Conservation (phyloP, 164 flowering plant genomes). For the Warburgia ugandensis region DNA sequence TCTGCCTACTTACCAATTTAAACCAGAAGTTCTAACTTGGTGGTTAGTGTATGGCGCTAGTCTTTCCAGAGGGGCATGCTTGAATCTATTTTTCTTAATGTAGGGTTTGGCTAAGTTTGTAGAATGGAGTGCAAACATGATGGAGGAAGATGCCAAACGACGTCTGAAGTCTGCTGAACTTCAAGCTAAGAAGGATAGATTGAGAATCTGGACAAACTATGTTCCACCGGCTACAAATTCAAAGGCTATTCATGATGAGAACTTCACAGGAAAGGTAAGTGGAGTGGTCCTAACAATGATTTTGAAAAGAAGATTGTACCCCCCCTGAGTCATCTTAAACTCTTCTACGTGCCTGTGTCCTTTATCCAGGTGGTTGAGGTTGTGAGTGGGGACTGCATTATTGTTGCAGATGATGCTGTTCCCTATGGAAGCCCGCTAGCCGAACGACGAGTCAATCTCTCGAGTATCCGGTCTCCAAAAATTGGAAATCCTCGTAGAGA, state of each 20-base stretch:
- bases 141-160: conserved; percentile 86
- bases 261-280: conserved; percentile 83
- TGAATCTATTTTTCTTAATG: background rate
- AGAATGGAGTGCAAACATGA: conserved; percentile 95
- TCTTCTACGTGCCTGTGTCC: background rate
- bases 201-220: conserved; percentile 83
- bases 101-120: conserved; percentile 93
- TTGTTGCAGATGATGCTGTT: conserved; percentile 88
- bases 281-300: background rate
- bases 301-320: background rate
- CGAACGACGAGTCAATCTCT: conserved; percentile 87
- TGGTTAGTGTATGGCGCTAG: no score
- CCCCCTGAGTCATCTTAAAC: background rate
- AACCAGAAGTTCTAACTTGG: no score
- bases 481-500: conserved; percentile 87
- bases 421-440: conserved; percentile 88
- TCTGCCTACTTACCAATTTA: no score
- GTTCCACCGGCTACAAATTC: conserved; percentile 86
- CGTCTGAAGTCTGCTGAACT: conserved; percentile 76
- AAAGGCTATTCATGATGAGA: conserved; percentile 90
- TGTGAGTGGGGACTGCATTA: conserved; percentile 92
- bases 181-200: conserved; percentile 66
- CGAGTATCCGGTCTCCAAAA: conserved; percentile 87
- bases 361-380: conserved; percentile 82
- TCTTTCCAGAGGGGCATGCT: background rate